Conservation (phyloP, 192 early-diverging fungal genomes). For the Spizellomyces sp. region DNA sequence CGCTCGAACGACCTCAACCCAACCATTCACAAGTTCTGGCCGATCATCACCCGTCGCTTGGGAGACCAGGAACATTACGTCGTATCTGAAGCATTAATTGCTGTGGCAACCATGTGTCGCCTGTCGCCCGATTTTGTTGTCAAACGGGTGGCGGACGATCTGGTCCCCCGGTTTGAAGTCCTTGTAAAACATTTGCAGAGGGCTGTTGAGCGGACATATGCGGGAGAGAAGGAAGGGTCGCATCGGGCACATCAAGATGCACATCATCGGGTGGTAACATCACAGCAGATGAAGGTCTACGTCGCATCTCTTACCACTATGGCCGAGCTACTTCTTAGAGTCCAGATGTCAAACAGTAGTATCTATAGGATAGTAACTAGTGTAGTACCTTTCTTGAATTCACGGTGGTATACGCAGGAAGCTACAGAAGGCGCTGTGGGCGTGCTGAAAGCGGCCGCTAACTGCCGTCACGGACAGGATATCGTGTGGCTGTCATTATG, state of each 20-base stretch:
- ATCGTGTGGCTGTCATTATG: slow-evolving; percentile 16
- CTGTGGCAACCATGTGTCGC: background rate
- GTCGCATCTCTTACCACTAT: background rate
- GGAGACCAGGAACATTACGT: slow-evolving; percentile 37
- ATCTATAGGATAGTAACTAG: slow-evolving; percentile 5
- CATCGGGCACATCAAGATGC: background rate
- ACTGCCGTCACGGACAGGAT: slow-evolving; percentile 4
- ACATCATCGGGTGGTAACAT: slow-evolving; percentile 2
- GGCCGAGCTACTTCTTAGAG: background rate
- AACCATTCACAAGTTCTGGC: slow-evolving; percentile 43
- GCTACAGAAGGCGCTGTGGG: slow-evolving; percentile 10
- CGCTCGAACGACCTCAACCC: slow-evolving; percentile 29
- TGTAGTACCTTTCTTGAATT: slow-evolving; percentile 15
- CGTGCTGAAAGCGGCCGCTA: background rate
- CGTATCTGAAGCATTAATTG: slow-evolving; percentile 32
- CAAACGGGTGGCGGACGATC: slow-evolving; percentile 30
- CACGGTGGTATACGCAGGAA: slow-evolving; percentile 4
- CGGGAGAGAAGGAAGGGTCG: background rate
- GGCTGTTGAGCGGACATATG: background rate
- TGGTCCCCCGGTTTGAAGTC: slow-evolving; percentile 8
- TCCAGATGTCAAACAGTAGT: background rate
- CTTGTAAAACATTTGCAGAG: background rate
- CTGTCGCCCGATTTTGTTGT: slow-evolving; percentile 15
- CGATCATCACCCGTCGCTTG: slow-evolving; percentile 20
- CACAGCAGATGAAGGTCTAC: background rate